Percentiles rank a stretch among this genome's conserved stretches.
Evolutionary conservation across 2,329 filamentous ascomycete species (phyloP).

Genomic region (Ophiostoma tasmaniense): DNA sequence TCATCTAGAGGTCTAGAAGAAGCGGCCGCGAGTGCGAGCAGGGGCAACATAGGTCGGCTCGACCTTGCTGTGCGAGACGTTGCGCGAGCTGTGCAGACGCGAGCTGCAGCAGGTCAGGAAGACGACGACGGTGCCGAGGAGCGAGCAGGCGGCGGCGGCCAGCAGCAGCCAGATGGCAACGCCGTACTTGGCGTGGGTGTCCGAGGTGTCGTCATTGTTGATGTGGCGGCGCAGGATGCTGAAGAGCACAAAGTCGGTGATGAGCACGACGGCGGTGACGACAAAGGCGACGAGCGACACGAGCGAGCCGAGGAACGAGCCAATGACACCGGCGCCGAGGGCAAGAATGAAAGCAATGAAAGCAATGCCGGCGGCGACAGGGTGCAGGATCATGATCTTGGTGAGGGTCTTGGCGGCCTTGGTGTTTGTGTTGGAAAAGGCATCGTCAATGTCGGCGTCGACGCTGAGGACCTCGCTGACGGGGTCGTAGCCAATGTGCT

Average conservation of each 20-base stretch:
- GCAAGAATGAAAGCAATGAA: constrained; percentile 52
- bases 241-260: constrained; percentile 51
- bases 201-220: constrained; percentile 31
- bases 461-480: constrained; percentile 25
- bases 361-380: constrained; percentile 47
- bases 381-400: constrained; percentile 53
- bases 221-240: constrained; percentile 47
- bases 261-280: constrained; percentile 39
- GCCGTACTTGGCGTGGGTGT: constrained; percentile 36
- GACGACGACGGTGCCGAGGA: constrained; percentile 48
- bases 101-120: constrained; percentile 54
- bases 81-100: constrained; percentile 32
- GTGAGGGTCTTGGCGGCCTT: constrained; percentile 37
- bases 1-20: constrained; percentile 14
- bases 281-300: constrained; percentile 43
- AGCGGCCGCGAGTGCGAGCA: constrained; percentile 18
- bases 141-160: constrained; percentile 44
- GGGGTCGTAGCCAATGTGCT: constrained; percentile 48
- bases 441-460: constrained; percentile 27
- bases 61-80: constrained; percentile 23
- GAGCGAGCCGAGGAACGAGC: constrained; percentile 43
- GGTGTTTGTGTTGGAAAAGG: constrained; percentile 31
- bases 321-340: constrained; percentile 42
- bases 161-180: constrained; percentile 52
- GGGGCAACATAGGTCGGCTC: constrained; percentile 23